A percentile compares a stretch with the other conserved stretches of the same genome.
Conservation (phyloP, 2,329 filamentous ascomycete genomes). For the Aspergillus piperis region DNA sequence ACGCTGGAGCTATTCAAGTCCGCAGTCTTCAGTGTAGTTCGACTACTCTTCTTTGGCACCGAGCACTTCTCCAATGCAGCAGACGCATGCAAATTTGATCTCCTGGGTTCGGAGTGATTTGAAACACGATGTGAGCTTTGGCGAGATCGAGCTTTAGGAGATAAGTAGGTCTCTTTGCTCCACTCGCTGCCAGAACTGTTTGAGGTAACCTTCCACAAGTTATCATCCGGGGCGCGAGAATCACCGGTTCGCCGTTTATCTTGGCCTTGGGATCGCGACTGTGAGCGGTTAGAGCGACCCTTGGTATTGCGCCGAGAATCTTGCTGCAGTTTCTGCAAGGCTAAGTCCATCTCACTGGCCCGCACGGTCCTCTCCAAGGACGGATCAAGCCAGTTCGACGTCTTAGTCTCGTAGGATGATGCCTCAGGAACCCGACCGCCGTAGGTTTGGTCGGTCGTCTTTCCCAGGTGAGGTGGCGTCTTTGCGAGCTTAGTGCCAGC, state of each 20-base stretch:
- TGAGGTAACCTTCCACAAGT: constrained; percentile 21
- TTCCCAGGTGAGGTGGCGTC: constrained; percentile 18
- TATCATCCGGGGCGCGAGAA: constrained; percentile 21
- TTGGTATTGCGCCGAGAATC: constrained; percentile 11
- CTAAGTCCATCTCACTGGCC: constrained; percentile 37
- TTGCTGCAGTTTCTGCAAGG: constrained; percentile 31
- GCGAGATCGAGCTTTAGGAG: constrained; percentile 23
- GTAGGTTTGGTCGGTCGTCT: constrained; percentile 14
- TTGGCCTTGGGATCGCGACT: constrained; percentile 26
- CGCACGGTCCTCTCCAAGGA: constrained; percentile 33
- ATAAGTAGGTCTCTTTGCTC: constrained; percentile 28
- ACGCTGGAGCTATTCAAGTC: constrained; percentile 50
- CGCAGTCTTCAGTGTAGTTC: constrained; percentile 37
- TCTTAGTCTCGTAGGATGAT: constrained; percentile 23
- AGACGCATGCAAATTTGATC: constrained; percentile 18
- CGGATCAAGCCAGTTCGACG: constrained; percentile 26
- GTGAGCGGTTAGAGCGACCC: constrained; percentile 27
- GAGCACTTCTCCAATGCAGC: constrained; percentile 22
- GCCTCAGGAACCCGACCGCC: constrained; percentile 18
- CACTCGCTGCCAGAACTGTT: constrained; percentile 28
- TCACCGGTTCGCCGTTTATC: constrained; percentile 25
- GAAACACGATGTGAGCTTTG: constrained; percentile 18
- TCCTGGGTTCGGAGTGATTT: constrained; percentile 23
- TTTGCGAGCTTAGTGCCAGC: constrained; percentile 33
- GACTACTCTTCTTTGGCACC: constrained; percentile 42